Evolutionary conservation across 1,284 basidiomycete species (phyloP), one percentile per base, ranked within the genome.

Genomic region (Hemileia vastatrix): DNA sequence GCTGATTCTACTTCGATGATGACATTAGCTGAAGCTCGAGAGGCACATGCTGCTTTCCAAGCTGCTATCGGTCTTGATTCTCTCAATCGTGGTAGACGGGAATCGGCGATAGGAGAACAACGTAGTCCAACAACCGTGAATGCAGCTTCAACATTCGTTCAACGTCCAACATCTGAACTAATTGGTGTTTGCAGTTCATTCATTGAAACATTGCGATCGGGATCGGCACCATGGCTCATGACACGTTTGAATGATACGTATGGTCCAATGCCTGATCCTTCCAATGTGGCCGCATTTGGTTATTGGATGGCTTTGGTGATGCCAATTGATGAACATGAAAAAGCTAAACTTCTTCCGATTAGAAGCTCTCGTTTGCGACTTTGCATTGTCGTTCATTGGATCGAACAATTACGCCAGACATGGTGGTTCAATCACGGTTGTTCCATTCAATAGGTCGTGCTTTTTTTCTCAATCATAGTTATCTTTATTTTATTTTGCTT

Each of bases 281-380:
- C 69, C 77, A 66, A 80, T 73, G 81, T 85, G 0, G 80, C 81
- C 44, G 79, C 81, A 47, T 92, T 94, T 73, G 83, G 84, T 40
- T 95, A 88, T 76, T 96, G 90, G 88, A 90, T 95, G 79, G 90
- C 88, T 58, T 71, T 84, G 79, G 80, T 94, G 19, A 84, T 96
- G 65, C 93, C 92, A n/a, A 91, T 96, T 70, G 90, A 94, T 73
- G 90, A 95, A 68, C 83, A 86, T 70, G 90, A 95, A 78, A 94
- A 94, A 77, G 87, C 89, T 18, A 88, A 89, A 68, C 79, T 96
- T n/a, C 79, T 96, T n/a, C 89, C 91, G 2, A n/a, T n/a, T n/a
- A n/a, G n/a, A n/a, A n/a, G n/a, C n/a, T n/a, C n/a, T n/a, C n/a
- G n/a, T n/a, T n/a, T n/a, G n/a, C n/a, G n/a, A n/a, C n/a, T n/a